phyloP scores from a whole-genome alignment of 1,284 basidiomycete species.

The Ustilago crameri region DNA sequence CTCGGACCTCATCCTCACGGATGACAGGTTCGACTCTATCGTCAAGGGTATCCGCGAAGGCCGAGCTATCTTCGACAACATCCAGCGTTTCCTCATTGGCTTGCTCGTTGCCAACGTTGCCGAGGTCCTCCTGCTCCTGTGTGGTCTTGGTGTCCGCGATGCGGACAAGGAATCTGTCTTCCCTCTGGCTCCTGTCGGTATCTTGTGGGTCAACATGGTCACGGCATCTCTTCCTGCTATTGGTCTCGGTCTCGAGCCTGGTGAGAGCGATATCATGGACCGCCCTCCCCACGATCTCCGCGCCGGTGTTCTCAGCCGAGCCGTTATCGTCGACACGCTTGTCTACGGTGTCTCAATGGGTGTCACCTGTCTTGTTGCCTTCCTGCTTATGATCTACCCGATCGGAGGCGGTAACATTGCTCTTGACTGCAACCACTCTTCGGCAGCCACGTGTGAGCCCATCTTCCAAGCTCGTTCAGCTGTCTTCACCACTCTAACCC shows the following conservation, averaged over 20 bases:
- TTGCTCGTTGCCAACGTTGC: constrained; percentile 62
- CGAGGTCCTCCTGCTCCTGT: constrained; percentile 60
- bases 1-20: constrained; percentile 65
- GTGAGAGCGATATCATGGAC: constrained; percentile 57
- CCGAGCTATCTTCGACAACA: constrained; percentile 63
- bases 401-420: constrained; percentile 53
- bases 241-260: constrained; percentile 59
- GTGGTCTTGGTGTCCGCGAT: constrained; percentile 60
- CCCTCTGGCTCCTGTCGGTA: constrained; percentile 58
- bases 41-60: constrained; percentile 60
- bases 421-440: constrained; percentile 57
- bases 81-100: constrained; percentile 62
- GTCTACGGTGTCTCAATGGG: constrained; percentile 62
- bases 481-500: constrained; percentile 57
- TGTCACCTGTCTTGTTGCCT: constrained; percentile 56
- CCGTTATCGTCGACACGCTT: constrained; percentile 60
- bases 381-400: constrained; percentile 61
- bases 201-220: constrained; percentile 63
- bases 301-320: constrained; percentile 55
- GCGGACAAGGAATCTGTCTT: constrained; percentile 56
- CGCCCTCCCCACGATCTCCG: constrained; percentile 56
- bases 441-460: constrained; percentile 44
- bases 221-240: constrained; percentile 60
- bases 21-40: constrained; percentile 62
- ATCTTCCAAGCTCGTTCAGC: constrained; percentile 62